These are phyloP conservation scores for Simplicillium aogashimaense DNA, from an alignment of 2,329 filamentous ascomycete genomes.

Conservation along the genomic window DNA sequence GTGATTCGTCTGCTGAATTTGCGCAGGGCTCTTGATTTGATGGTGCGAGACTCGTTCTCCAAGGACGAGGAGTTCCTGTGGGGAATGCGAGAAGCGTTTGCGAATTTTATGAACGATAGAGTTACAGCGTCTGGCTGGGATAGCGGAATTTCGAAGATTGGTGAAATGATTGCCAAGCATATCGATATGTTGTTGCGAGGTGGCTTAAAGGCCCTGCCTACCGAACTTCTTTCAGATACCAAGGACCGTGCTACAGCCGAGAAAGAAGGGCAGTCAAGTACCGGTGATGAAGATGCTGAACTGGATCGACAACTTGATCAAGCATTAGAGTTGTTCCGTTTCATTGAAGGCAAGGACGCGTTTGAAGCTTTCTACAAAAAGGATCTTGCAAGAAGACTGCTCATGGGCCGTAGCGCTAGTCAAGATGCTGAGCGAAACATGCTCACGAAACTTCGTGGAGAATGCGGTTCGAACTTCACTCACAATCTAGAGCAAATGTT, in stretches of 20 bases:
- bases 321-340: slow-evolving; percentile 88
- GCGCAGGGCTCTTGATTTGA: slow-evolving; percentile 67
- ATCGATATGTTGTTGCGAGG: slow-evolving; percentile 82
- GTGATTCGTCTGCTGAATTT: slow-evolving; percentile 72
- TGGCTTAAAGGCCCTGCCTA: slow-evolving; percentile 74
- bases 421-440: slow-evolving; percentile 94
- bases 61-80: slow-evolving; percentile 70
- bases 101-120: slow-evolving; percentile 85
- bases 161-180: slow-evolving; percentile 98
- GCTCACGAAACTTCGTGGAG: slow-evolving; percentile 81
- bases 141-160: slow-evolving; percentile 84
- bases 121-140: slow-evolving; percentile 62
- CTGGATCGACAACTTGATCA: slow-evolving; percentile 88
- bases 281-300: slow-evolving; percentile 82
- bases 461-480: slow-evolving; percentile 90
- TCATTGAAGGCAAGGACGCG: slow-evolving; percentile 93
- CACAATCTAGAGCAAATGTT: slow-evolving; percentile 99
- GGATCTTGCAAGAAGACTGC: slow-evolving; percentile 76
- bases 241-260: slow-evolving; percentile 48
- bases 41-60: slow-evolving; percentile 68
- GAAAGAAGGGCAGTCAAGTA: slow-evolving; percentile 53
- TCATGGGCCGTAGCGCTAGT: slow-evolving; percentile 88
- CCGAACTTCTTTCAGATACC: slow-evolving; percentile 52
- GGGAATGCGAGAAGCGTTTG: slow-evolving; percentile 75
- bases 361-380: slow-evolving; percentile 99